Conservation (phyloP, 2,329 filamentous ascomycete species). For the Clarireedia paspali region DNA sequence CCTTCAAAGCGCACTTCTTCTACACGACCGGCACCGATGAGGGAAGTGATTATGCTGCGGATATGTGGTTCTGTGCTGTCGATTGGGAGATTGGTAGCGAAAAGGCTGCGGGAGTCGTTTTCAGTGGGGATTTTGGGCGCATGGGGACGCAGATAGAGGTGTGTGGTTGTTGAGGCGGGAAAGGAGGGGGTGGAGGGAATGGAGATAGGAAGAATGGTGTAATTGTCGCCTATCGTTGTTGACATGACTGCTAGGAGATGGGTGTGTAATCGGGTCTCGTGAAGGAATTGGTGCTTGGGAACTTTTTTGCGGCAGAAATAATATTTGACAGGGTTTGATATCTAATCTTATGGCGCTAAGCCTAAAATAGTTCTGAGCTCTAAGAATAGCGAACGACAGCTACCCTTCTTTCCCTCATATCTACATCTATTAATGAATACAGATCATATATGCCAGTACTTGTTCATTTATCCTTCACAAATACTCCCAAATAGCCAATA, state of each 20-base stretch:
- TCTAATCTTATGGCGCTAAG: conserved; percentile 23
- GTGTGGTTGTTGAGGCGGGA: conserved; percentile 59
- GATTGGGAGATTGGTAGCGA: conserved; percentile 81
- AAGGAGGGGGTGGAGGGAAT: conserved; percentile 46
- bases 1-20: conserved; percentile 71
- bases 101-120: conserved; percentile 72
- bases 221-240: conserved; percentile 16
- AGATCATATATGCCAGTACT: neutral
- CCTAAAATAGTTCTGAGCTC: conserved; percentile 5
- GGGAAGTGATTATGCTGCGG: conserved; percentile 62
- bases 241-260: conserved; percentile 1
- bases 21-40: conserved; percentile 71
- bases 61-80: conserved; percentile 76
- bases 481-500: neutral
- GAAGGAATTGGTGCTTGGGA: neutral
- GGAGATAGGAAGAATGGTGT: conserved; percentile 25
- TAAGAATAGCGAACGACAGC: neutral
- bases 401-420: neutral
- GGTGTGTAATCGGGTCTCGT: neutral
- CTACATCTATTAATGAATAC: neutral
- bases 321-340: conserved; percentile 16
- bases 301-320: conserved; percentile 13
- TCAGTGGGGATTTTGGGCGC: conserved; percentile 68
- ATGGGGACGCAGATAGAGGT: conserved; percentile 81
- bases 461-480: conserved; percentile 1